Conservation (phyloP, 768 basidiomycete genomes). For the Rubroboletus pulcherrimus region DNA sequence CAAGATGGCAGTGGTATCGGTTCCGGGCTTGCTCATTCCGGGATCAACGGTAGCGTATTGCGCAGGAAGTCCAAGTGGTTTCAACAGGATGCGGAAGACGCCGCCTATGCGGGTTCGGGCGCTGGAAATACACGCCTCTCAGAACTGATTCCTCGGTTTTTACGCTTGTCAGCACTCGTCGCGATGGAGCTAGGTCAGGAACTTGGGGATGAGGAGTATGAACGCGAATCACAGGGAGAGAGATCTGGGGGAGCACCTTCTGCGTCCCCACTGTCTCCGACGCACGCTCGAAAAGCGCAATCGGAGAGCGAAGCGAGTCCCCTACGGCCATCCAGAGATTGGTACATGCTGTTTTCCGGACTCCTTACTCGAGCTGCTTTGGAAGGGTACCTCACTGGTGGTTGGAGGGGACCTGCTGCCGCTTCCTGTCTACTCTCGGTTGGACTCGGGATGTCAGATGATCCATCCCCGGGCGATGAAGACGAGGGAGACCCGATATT, state of each 20-base stretch:
- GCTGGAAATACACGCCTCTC: conserved; percentile 62
- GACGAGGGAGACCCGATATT: conserved; percentile 41
- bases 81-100: conserved; percentile 19
- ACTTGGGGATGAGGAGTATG: conserved; percentile 52
- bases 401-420: conserved; percentile 72
- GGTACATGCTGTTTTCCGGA: conserved; percentile 78
- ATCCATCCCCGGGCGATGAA: conserved; percentile 24
- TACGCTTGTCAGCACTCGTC: conserved; percentile 74
- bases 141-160: conserved; percentile 65
- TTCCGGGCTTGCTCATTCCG: conserved; percentile 59
- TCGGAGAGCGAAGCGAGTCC: conserved; percentile 45
- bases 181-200: conserved; percentile 76
- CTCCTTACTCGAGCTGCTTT: conserved; percentile 79
- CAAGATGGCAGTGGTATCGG: conserved; percentile 73
- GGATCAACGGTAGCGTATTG: conserved; percentile 53
- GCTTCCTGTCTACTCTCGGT: conserved; percentile 71
- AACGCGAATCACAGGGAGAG: conserved; percentile 28
- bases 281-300: conserved; percentile 22
- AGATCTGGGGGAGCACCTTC: conserved; percentile 19
- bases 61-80: conserved; percentile 43
- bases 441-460: conserved; percentile 50
- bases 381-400: conserved; percentile 79
- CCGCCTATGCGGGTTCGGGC: conserved; percentile 33
- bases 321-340: conserved; percentile 65
- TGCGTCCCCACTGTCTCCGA: conserved; percentile 10